Evolutionary conservation across 208 protist genomes (phyloP), one percentile per base, ranked within the genome.

Genomic region (Borovskyia barvae): DNA sequence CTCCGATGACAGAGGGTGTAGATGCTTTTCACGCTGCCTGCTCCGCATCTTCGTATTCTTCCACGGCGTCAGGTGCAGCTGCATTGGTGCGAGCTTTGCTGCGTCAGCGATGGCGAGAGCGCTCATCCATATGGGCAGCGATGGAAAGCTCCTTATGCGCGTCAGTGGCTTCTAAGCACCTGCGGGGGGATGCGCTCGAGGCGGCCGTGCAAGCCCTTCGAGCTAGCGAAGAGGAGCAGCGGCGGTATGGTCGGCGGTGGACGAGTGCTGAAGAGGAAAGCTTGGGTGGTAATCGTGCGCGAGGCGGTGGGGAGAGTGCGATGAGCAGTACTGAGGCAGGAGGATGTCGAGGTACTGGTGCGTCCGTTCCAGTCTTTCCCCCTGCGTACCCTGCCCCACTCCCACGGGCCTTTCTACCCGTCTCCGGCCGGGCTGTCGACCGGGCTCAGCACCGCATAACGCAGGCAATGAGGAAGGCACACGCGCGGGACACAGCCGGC

Each of bases 131-230:
- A 14, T 72, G 71, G 40, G 43, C 47, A 30, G 56, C 58, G 15
- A 85, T 88, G 81, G 47, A 64, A 30, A 49, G 50, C 24, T 72
- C 63, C 5, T 60, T 88, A 11, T 45, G 59, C 25, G 41, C 68
- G 7, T 54, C 74, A 15, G 56, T 85, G 39, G 58, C 47, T n/a
- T 80, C 81, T 15, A 63, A 48, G 7, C 50, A 51, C 35, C 64
- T 88, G 24, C 46, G 53, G 19, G 81, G 81, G 11, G 77, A 88
- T 39, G 48, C 72, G 14, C 62, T 83, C 15, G 55, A 64, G 17
- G 75, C 81, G n/a, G 74, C 51, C 20, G 72, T 82, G 39, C 49
- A 60, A 19, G 73, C 71, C 2, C 57, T 87, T 47, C 68, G 80
- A 36, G 36, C 48, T 2, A 35, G 50, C 15, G 55, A 61, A 32